A percentile compares a stretch with the other conserved stretches of the same genome.
phyloP scores from a whole-genome alignment of 805 yeast species.

The Cyberlindnera bimundalis region DNA sequence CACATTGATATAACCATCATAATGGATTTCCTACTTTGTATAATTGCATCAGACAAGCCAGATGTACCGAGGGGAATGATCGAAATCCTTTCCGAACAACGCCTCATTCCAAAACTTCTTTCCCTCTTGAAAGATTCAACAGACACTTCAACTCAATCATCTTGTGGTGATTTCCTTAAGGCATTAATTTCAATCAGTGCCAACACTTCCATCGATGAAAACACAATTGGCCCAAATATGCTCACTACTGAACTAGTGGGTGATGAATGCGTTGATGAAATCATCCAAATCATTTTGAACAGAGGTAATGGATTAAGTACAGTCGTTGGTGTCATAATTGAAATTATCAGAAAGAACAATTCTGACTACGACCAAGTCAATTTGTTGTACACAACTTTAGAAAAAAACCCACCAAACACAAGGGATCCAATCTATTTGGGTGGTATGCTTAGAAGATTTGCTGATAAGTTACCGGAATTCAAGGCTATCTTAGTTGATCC shows the following conservation, averaged over 20 bases:
- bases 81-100: conserved; percentile 70
- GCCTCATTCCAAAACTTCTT: conserved; percentile 67
- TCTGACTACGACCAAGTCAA: conserved; percentile 91
- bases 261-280: conserved; percentile 52
- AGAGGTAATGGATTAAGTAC: conserved; percentile 80
- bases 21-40: conserved; percentile 85
- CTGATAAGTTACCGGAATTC: conserved; percentile 56
- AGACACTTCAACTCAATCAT: conserved; percentile 69
- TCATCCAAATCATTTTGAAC: conserved; percentile 66
- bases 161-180: conserved; percentile 91
- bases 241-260: conserved; percentile 84
- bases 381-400: conserved; percentile 67
- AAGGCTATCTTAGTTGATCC: conserved; percentile 40
- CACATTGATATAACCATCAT: conserved; percentile 87
- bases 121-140: conserved; percentile 60
- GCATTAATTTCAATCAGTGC: conserved; percentile 94
- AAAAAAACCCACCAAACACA: conserved; percentile 82
- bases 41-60: conserved; percentile 88
- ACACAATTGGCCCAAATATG: conserved; percentile 92
- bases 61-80: conserved; percentile 87
- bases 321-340: conserved; percentile 90
- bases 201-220: conserved; percentile 70
- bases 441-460: conserved; percentile 67
- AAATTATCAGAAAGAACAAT: conserved; percentile 89
- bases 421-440: conserved; percentile 93